These are phyloP conservation scores for Pulveroboletus sp. DNA, from an alignment of 768 basidiomycete species.

Conservation along the genomic window DNA sequence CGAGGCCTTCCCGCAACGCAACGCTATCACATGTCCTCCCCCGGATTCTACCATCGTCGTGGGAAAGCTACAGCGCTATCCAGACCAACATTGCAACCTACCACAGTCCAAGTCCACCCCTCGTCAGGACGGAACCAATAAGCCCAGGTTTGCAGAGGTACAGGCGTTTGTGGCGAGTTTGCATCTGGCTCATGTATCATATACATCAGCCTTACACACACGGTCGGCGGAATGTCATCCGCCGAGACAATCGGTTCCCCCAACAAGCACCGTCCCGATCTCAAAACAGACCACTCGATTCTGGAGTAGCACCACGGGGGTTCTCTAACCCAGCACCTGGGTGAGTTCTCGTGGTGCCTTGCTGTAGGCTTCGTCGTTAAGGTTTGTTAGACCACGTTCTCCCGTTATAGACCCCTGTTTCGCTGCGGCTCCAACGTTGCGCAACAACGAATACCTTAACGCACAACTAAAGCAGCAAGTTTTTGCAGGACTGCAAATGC, in stretches of 20 bases:
- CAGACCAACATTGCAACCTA: not conserved
- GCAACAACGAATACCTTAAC: not conserved
- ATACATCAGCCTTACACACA: not conserved
- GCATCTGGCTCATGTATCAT: not conserved
- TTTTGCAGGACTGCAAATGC: not conserved
- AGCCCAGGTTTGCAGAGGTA: slow-evolving; percentile 3
- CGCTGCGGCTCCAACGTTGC: not conserved
- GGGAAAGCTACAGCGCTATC: not conserved
- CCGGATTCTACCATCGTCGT: not conserved
- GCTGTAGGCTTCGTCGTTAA: not conserved
- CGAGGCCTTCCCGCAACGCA: not conserved
- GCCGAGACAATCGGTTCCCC: not conserved
- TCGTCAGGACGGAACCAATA: not conserved
- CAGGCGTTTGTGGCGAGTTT: not conserved
- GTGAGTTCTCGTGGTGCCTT: not conserved
- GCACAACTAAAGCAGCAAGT: slow-evolving; percentile 4
- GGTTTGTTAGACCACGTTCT: slow-evolving; percentile 4
- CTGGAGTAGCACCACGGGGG: not conserved
- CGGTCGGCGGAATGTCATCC: not conserved
- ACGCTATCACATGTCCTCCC: not conserved
- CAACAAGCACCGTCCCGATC: slow-evolving; percentile 1
- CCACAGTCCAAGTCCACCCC: not conserved
- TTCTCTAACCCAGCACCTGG: not conserved
- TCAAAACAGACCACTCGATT: not conserved
- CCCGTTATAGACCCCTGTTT: slow-evolving; percentile 1